Base-by-base conservation (phyloP, 2,329 filamentous ascomycete species). In the Colletotrichum cuscutae region DNA sequence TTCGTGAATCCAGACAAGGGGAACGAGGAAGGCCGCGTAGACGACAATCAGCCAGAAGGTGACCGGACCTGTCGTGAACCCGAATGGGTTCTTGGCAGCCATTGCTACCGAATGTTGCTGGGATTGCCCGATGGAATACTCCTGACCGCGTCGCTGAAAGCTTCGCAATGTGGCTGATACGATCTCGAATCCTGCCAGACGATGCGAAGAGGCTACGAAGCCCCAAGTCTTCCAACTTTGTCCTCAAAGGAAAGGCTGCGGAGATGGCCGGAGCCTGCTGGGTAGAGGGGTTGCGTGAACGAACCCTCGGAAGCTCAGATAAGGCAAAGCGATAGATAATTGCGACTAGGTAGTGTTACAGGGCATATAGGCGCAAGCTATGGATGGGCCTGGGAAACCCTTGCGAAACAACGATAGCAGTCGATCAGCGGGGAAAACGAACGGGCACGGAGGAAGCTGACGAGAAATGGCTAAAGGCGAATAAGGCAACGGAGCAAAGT, bases 21-120 rank as follows among this genome's bases (percentile, higher is more conserved):
- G 91, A 54, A 94, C 89, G 78, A 95, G 84, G 60, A 98, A 84
- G 68, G 93, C 93, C 69, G 97, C 86, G 83, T 98, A 98, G 72
- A 95, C 86, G 74, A 91, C 80, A 13, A 91, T 91, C 54, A 91
- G 92, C 86, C 95, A 92, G 80, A 98, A 87, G 46, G 94, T 95
- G 71, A 98, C 96, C 63, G 94, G 92, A 75, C 90, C 87, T 32
- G 94, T 93, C 74, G 90, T 91, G 83, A 98, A 99, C 73, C 91
- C 92, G 79, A 98, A 85, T 2, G 89, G 89, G 74, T 91, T 91
- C 32, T 57, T 67, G 60, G 56, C 71, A 72, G 70, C 72, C 76
- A 77, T 77, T 56, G 53, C 63, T 68, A 37, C 60, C 60, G 60
- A 53, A 30, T 53, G 28, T 26, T 53, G 49, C 13, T 60, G 76